phyloP scores from a whole-genome alignment of 225 moss, liverwort and hornwort genomes.

The Takakia lepidozioides region DNA sequence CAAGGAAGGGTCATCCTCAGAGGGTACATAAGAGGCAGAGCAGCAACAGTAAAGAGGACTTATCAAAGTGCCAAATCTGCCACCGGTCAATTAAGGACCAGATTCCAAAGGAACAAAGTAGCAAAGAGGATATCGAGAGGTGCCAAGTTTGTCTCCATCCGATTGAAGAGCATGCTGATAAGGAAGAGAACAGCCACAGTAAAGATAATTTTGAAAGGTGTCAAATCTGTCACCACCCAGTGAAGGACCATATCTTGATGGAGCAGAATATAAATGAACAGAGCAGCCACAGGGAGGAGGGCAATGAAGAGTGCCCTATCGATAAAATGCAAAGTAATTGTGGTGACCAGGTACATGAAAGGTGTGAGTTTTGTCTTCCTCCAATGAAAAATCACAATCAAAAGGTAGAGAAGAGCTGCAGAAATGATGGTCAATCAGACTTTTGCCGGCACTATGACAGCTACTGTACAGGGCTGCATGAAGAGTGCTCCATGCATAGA shows the following conservation, averaged over 20 bases:
- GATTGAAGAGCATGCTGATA: too few species aligned
- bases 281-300: too few species aligned
- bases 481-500: slow-evolving; percentile 5
- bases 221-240: background rate
- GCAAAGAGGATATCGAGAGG: background rate
- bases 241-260: slow-evolving; percentile 1
- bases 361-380: background rate
- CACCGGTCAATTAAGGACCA: slow-evolving; percentile 2
- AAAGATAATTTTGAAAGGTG: background rate
- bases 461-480: background rate
- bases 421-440: too few species aligned
- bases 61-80: background rate
- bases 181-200: background rate
- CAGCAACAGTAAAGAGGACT: slow-evolving; percentile 6
- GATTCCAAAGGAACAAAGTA: background rate
- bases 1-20: too few species aligned
- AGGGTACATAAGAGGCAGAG: slow-evolving; percentile 8
- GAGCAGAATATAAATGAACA: background rate
- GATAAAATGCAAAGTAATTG: slow-evolving; percentile 10
- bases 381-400: background rate
- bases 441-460: too few species aligned
- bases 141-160: too few species aligned
- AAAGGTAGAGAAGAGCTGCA: too few species aligned
- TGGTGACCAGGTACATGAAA: background rate
- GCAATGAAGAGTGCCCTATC: background rate